These are phyloP conservation scores for Saccharata proteae DNA, from an alignment of 2,329 filamentous ascomycete species.

Conservation along the genomic window DNA sequence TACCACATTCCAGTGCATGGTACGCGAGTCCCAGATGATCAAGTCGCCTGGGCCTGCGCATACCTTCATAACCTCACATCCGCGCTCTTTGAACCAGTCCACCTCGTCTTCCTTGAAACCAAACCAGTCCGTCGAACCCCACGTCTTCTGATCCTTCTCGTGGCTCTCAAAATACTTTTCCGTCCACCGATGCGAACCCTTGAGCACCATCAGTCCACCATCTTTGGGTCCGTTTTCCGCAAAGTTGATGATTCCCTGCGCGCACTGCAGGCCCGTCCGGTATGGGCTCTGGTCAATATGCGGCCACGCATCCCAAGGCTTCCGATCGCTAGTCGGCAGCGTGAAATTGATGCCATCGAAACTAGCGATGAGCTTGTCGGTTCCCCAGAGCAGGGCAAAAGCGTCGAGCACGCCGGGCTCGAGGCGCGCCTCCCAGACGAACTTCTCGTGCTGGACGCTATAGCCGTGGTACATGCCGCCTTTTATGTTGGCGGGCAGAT, in stretches of 20 bases:
- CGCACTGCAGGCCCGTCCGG: slow-evolving; percentile 28
- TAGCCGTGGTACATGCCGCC: slow-evolving; percentile 34
- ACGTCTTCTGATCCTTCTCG: slow-evolving; percentile 17
- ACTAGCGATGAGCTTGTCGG: slow-evolving; percentile 17
- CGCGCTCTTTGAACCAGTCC: slow-evolving; percentile 30
- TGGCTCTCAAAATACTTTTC: slow-evolving; percentile 17
- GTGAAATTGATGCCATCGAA: slow-evolving; percentile 31
- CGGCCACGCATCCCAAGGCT: slow-evolving; percentile 31
- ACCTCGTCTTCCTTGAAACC: slow-evolving; percentile 31
- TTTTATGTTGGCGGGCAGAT: slow-evolving; percentile 25
- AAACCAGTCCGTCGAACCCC: slow-evolving; percentile 26
- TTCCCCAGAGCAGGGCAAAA: slow-evolving; percentile 32
- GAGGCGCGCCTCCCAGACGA: slow-evolving; percentile 31
- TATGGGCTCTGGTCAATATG: slow-evolving; percentile 33
- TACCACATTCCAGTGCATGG: slow-evolving; percentile 30
- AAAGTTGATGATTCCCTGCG: slow-evolving; percentile 35
- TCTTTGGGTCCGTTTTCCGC: slow-evolving; percentile 34
- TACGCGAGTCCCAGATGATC: slow-evolving; percentile 35
- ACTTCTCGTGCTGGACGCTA: slow-evolving; percentile 29
- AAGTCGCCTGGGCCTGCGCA: slow-evolving; percentile 31
- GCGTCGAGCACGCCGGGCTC: slow-evolving; percentile 30
- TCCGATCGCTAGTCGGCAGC: slow-evolving; percentile 28
- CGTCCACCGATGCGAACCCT: slow-evolving; percentile 29
- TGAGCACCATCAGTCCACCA: slow-evolving; percentile 35
- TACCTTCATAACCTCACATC: slow-evolving; percentile 29